Evolutionary conservation across 2,329 filamentous ascomycete genomes (phyloP).

Genomic region (Kalmusia sp.): DNA sequence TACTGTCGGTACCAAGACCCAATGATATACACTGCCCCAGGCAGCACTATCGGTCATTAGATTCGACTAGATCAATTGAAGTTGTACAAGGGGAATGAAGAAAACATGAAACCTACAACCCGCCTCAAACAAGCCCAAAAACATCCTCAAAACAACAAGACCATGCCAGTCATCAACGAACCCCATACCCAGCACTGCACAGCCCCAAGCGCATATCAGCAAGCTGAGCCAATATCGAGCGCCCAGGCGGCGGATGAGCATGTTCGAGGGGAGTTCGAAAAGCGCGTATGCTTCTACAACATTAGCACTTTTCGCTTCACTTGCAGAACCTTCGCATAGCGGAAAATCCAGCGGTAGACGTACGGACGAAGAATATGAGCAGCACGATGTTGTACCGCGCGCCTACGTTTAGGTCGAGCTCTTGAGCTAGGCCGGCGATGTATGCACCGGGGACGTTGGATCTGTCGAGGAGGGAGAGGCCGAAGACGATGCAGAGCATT

Average conservation of each 20-base stretch:
- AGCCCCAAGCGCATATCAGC: conserved; percentile 34
- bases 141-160: conserved; percentile 25
- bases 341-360: background rate
- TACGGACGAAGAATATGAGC: conserved; percentile 40
- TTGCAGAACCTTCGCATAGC: background rate
- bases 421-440: conserved; percentile 25
- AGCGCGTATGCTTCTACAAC: conserved; percentile 31
- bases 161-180: conserved; percentile 29
- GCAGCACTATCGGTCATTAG: conserved; percentile 21
- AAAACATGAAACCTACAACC: conserved; percentile 26
- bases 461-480: conserved; percentile 31
- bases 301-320: background rate
- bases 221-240: conserved; percentile 38
- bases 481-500: conserved; percentile 43
- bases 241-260: conserved; percentile 39
- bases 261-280: conserved; percentile 42
- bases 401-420: conserved; percentile 21
- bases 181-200: conserved; percentile 33
- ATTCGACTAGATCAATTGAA: too few species aligned
- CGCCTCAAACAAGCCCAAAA: conserved; percentile 33
- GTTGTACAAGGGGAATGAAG: too few species aligned
- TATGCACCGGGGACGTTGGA: conserved; percentile 33
- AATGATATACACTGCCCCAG: conserved; percentile 32
- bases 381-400: conserved; percentile 39
- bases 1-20: conserved; percentile 35